phyloP scores from a whole-genome alignment of 2,329 filamentous ascomycete genomes.

The Alternaria alternata region DNA sequence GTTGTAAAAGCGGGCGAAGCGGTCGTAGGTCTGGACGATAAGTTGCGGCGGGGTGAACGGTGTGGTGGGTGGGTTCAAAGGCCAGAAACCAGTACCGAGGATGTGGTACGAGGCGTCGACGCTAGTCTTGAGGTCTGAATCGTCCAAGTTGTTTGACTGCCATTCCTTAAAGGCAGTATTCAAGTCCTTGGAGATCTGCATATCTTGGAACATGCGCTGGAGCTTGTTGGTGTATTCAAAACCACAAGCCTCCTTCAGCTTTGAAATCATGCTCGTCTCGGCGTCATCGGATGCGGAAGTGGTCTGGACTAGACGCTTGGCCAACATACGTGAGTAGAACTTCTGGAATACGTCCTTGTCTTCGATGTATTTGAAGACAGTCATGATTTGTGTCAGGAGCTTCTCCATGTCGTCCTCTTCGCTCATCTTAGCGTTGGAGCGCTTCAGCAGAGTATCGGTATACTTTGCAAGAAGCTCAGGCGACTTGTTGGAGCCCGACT shows the following conservation, averaged over 20 bases:
- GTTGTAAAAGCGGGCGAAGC: slow-evolving; percentile 90
- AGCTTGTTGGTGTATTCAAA: slow-evolving; percentile 99
- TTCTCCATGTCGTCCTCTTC: slow-evolving; percentile 94
- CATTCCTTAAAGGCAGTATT: slow-evolving; percentile 87
- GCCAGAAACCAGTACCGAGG: slow-evolving; percentile 97
- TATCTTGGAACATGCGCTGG: slow-evolving; percentile 99
- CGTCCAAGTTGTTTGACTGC: slow-evolving; percentile 71
- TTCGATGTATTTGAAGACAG: slow-evolving; percentile 99
- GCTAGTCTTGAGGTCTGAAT: slow-evolving; percentile 70
- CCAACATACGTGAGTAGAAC: slow-evolving; percentile 97
- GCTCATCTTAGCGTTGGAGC: slow-evolving; percentile 83
- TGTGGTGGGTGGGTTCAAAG: slow-evolving; percentile 83
- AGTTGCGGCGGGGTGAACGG: slow-evolving; percentile 87
- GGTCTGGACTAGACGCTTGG: slow-evolving; percentile 91
- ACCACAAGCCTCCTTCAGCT: slow-evolving; percentile 96
- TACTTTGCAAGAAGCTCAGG: slow-evolving; percentile 96
- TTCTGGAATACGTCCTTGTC: slow-evolving; percentile 99
- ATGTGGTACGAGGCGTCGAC: slow-evolving; percentile 92
- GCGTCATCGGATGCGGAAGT: slow-evolving; percentile 97
- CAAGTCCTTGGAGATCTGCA: slow-evolving; percentile 97
- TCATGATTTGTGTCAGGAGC: slow-evolving; percentile 93
- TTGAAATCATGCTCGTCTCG: slow-evolving; percentile 99
- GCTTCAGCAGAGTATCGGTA: slow-evolving; percentile 89
- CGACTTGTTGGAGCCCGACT: slow-evolving; percentile 89
- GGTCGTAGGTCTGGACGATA: slow-evolving; percentile 86